Conservation (phyloP, 2,329 filamentous ascomycete genomes). For the Nothopassalora personata region DNA sequence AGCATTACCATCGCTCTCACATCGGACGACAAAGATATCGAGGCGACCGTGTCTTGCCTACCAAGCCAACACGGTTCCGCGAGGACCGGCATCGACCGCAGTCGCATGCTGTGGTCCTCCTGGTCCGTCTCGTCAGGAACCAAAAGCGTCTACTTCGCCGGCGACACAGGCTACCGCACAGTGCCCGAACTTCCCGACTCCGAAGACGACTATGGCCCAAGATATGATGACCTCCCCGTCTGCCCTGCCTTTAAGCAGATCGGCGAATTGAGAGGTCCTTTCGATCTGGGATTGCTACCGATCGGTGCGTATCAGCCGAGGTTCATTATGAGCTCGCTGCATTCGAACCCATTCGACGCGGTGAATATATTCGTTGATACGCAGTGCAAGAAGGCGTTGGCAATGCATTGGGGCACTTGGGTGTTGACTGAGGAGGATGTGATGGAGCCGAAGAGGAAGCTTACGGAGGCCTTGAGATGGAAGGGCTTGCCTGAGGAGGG, state of each 20-base stretch:
- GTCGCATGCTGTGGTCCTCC: constrained; percentile 77
- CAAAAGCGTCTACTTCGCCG: constrained; percentile 78
- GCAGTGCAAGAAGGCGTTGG: constrained; percentile 69
- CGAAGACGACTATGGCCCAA: constrained; percentile 66
- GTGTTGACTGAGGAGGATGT: constrained; percentile 79
- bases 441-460: constrained; percentile 68
- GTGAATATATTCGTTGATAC: constrained; percentile 89
- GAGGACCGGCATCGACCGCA: constrained; percentile 62
- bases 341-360: constrained; percentile 78
- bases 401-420: constrained; percentile 90
- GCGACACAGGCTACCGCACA: constrained; percentile 81
- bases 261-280: constrained; percentile 71
- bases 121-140: constrained; percentile 73
- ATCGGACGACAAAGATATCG: constrained; percentile 46
- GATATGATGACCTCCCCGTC: constrained; percentile 58
- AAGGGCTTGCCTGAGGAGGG: constrained; percentile 65
- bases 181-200: constrained; percentile 61
- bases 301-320: constrained; percentile 83
- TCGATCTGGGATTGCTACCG: constrained; percentile 86
- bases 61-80: constrained; percentile 80
- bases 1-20: constrained; percentile 65
- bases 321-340: constrained; percentile 70
- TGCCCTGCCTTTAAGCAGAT: constrained; percentile 86
- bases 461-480: constrained; percentile 65
- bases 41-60: constrained; percentile 68